Evolutionary conservation across 148 eudicot genomes (phyloP).

Genomic region (Amaranthus cruentus): DNA sequence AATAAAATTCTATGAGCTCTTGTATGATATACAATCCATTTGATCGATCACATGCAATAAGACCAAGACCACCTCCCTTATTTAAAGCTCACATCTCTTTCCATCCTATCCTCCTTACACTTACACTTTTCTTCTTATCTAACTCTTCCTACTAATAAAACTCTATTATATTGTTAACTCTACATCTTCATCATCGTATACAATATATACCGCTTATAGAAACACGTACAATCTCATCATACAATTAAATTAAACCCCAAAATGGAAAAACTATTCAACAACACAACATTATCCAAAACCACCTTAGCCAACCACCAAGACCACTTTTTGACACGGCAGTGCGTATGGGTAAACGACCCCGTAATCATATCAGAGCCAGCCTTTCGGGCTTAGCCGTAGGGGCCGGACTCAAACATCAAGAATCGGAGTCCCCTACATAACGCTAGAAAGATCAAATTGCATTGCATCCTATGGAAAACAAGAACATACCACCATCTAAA

Average conservation of each 20-base stretch:
- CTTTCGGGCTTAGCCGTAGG: conserved; percentile 76
- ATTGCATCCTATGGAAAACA: conserved; percentile 78
- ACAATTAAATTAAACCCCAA: not conserved
- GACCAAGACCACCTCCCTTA: conserved; percentile 24
- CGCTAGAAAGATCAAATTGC: conserved; percentile 75
- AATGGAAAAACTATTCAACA: not conserved
- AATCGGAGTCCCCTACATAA: conserved; percentile 49
- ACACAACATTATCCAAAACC: conserved; percentile 20
- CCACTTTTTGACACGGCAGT: conserved; percentile 36
- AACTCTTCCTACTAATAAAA: not conserved
- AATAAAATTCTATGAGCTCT: conserved; percentile 11
- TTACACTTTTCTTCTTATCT: conserved; percentile 24
- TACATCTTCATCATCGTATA: not conserved
- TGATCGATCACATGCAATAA: conserved; percentile 22
- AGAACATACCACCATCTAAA: conserved; percentile 71
- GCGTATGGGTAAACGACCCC: conserved; percentile 67
- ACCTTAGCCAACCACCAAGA: conserved; percentile 43
- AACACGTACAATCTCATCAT: not conserved
- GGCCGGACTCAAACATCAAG: conserved; percentile 60
- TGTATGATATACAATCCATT: conserved; percentile 36
- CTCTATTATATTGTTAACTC: too few relatives aligned
- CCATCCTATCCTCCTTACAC: conserved; percentile 43
- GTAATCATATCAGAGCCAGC: conserved; percentile 69
- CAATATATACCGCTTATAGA: conserved; percentile 9
- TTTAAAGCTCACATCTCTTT: conserved; percentile 57